Evolutionary conservation across 192 early-diverging fungal species (phyloP), one percentile per base, ranked within the genome.

Genomic region (Coemansia sp.): DNA sequence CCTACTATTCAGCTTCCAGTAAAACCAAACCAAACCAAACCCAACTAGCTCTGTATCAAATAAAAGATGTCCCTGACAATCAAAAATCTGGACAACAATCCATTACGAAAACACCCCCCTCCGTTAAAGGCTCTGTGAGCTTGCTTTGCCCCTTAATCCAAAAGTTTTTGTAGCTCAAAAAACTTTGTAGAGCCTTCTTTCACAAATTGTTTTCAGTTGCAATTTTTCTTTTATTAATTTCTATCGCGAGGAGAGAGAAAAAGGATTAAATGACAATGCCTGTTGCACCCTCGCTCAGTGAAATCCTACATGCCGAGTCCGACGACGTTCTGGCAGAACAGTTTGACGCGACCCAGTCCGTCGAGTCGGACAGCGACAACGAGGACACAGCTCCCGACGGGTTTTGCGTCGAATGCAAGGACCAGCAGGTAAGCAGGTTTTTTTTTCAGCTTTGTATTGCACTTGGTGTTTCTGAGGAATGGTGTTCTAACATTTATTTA

Each of bases 351-450:
- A 60, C 51, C 35, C 46, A 63, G 14, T 69, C 69, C 62, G 63
- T 38, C 30, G 71, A 49, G 6, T 61, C 41, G 33, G 41, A 24
- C 21, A 14, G 18, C 16, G 44, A 46, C 11, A 46, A 18, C 36
- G 26, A 24, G 15, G 76, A 73, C 34, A 57, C 76, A 23, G 77
- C 86, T 11, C 85, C 76, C 6, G 82, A 88, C 30, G 95, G 94
- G 18, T 92, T 90, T 49, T 97, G 95, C 75, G 89, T 97, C 51
- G 95, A 97, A 69, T 97, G 95, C 84, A 89, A 85, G 68, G 91
- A 92, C 78, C 91, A 92, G 68, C 61, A 79, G 76, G 86, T 81
- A 84, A 30, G 30, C 30, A 30, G 30, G 30, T 12, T 15, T 68
- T 4, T 12, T 41, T 41, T 41, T 1, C 12, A 14, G 1, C 39